Evolutionary conservation across 495 filamentous ascomycete species (phyloP), one percentile per base, ranked within the genome.

Genomic region (Stereocaulon alpinum): DNA sequence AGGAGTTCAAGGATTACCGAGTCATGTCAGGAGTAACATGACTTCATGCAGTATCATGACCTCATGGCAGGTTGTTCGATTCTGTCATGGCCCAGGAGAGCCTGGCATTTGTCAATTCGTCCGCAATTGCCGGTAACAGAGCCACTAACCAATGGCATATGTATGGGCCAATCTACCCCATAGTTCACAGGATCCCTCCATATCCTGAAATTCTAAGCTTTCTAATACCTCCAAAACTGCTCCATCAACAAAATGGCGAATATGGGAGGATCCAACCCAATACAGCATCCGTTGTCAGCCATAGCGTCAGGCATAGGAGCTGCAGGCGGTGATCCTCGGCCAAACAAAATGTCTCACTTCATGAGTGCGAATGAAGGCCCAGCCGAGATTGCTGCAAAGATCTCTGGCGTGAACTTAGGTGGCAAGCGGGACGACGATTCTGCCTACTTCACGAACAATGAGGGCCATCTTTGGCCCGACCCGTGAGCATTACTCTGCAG

Each of bases 361-460:
- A 66, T 74, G 69, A 72, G 71, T 51, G 73, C 77, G 54, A 82
- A 82, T 55, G 75, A 80, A 41, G 79, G 81, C 3, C 78, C 81
- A 2, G 78, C 76, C 30, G 76, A 80, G 59, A 77, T 80, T 53
- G 76, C 76, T 10, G 77, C 77, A 6, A 79, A 81, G 66, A 68
- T 82, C 15, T 73, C 80, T 5, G 80, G 80, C 12, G 68, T 71
- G 14, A 67, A 71, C 11, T 40, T 66, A 1, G 73, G 71, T 20
- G 79, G 78, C 15, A 80, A 74, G 42, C 67, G 74, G 1, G 70
- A 67, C 20, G 81, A 82, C 54, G 75, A 82, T 61, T 73, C 65
- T 4, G 67, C 73, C 0, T 82, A 82, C 68, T 81, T 80, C 61
- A 84, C 80, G 48, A 82, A 80, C 66, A 82, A 82, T 51, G 80